A percentile compares a stretch with the other conserved stretches of the same genome.
Conservation (phyloP, 2,329 filamentous ascomycete species). For the Aureobasidium sp. region DNA sequence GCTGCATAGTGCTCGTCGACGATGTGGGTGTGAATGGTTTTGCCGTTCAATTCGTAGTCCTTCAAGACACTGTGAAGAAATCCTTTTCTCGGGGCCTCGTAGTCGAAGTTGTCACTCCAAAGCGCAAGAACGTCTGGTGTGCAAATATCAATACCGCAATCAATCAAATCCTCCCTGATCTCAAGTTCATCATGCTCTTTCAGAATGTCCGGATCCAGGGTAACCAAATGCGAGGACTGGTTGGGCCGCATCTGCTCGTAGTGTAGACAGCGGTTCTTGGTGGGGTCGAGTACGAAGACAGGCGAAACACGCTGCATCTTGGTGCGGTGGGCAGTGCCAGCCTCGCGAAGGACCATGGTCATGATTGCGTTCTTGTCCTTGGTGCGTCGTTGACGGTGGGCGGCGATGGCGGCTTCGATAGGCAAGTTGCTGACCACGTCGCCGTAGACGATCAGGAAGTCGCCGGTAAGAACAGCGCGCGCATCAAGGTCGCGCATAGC, state of each 20-base stretch:
- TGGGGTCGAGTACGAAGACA: conserved; percentile 77
- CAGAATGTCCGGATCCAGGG: conserved; percentile 71
- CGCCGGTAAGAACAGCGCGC: conserved; percentile 72
- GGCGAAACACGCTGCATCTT: conserved; percentile 66
- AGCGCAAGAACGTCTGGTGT: conserved; percentile 89
- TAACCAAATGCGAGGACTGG: conserved; percentile 55
- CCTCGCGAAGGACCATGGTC: conserved; percentile 84
- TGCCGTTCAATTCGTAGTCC: conserved; percentile 93
- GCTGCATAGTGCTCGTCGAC: conserved; percentile 76
- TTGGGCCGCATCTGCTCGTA: conserved; percentile 82
- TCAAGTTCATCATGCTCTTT: conserved; percentile 67
- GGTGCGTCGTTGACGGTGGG: conserved; percentile 70
- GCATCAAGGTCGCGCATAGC: conserved; percentile 89
- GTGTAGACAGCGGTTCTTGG: conserved; percentile 73
- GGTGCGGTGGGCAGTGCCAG: conserved; percentile 64
- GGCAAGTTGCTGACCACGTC: conserved; percentile 85
- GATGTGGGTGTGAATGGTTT: conserved; percentile 90
- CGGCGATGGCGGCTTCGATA: conserved; percentile 67
- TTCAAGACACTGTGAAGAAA: conserved; percentile 90
- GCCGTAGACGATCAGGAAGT: conserved; percentile 88
- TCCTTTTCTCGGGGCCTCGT: conserved; percentile 78
- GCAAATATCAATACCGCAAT: conserved; percentile 94
- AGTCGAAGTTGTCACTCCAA: conserved; percentile 97
- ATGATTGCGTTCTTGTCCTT: conserved; percentile 93
- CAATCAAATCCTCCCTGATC: conserved; percentile 77